Conservation (phyloP, 129 eudicot genomes). For the Ambrosia trifida region DNA sequence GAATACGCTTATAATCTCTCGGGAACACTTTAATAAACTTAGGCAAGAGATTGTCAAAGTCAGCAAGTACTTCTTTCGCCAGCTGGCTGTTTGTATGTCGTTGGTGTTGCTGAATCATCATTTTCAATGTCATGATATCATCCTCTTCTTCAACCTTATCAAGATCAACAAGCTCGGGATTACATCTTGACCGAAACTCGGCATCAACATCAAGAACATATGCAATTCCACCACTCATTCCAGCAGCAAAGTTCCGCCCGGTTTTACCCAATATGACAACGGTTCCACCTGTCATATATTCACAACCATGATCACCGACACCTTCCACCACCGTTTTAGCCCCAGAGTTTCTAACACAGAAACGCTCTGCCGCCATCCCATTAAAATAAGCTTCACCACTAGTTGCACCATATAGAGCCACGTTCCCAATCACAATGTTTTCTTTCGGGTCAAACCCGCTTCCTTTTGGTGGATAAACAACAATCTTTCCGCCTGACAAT, state of each 20-base stretch:
- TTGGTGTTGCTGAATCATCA: constrained; percentile 98
- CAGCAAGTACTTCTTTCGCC: constrained; percentile 78
- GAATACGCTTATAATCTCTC: constrained; percentile 78
- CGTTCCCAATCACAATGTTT: constrained; percentile 92
- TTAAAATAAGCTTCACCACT: constrained; percentile 95
- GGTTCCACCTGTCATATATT: constrained; percentile 97
- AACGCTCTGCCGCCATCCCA: constrained; percentile 99
- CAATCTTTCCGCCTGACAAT: constrained; percentile 85
- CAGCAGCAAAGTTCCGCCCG: constrained; percentile 97
- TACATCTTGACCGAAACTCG: constrained; percentile 71
- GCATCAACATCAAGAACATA: constrained; percentile 85
- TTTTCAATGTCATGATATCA: constrained; percentile 72
- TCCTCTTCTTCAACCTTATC: constrained; percentile 93
- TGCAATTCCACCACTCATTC: constrained; percentile 98
- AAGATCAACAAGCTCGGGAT: constrained; percentile 88
- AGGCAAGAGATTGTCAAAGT: constrained; percentile 73
- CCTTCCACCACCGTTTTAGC: constrained; percentile 98
- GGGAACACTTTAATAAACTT: constrained; percentile 92
- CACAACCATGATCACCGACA: constrained; percentile 98
- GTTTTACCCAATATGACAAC: constrained; percentile 89
- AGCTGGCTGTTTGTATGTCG: constrained; percentile 88
- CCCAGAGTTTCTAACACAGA: constrained; percentile 94
- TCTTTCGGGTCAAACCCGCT: constrained; percentile 92
- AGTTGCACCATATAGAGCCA: constrained; percentile 93
- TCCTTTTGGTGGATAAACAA: constrained; percentile 88